These are phyloP conservation scores for Agaricus blazei DNA, from an alignment of 768 basidiomycete genomes.

Conservation along the genomic window DNA sequence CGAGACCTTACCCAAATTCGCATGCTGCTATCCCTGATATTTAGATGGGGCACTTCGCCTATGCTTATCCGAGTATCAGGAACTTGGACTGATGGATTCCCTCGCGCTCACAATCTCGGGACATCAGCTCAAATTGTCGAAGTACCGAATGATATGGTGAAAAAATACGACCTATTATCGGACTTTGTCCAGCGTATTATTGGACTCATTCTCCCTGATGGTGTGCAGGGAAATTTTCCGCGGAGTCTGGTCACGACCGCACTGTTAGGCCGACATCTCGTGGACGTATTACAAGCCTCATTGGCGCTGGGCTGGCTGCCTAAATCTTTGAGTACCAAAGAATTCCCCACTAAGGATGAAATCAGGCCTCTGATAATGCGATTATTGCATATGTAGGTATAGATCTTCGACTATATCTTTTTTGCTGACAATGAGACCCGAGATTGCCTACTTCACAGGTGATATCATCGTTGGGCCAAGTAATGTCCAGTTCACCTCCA, in stretches of 20 bases:
- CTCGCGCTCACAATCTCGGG: not conserved
- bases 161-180: slow-evolving; percentile 40
- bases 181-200: slow-evolving; percentile 39
- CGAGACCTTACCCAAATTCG: slow-evolving; percentile 61
- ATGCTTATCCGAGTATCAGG: slow-evolving; percentile 39
- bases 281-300: slow-evolving; percentile 54
- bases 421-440: slow-evolving; percentile 17
- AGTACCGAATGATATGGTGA: slow-evolving; percentile 28
- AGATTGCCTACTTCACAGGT: slow-evolving; percentile 64
- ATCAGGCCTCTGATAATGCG: slow-evolving; percentile 49
- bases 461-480: slow-evolving; percentile 57
- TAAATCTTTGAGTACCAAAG: slow-evolving; percentile 35
- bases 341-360: slow-evolving; percentile 35
- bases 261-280: slow-evolving; percentile 47
- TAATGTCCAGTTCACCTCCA: slow-evolving; percentile 42
- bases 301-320: slow-evolving; percentile 74
- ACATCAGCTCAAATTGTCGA: slow-evolving; percentile 30
- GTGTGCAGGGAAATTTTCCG: slow-evolving; percentile 39
- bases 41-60: slow-evolving; percentile 67
- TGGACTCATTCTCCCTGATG: slow-evolving; percentile 47
- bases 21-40: slow-evolving; percentile 60
- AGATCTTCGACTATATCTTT: slow-evolving; percentile 10
- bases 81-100: slow-evolving; percentile 30
- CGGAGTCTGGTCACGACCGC: slow-evolving; percentile 60
- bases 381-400: slow-evolving; percentile 57